phyloP scores from a whole-genome alignment of 306 rosid genomes.

The Betula pendula region DNA sequence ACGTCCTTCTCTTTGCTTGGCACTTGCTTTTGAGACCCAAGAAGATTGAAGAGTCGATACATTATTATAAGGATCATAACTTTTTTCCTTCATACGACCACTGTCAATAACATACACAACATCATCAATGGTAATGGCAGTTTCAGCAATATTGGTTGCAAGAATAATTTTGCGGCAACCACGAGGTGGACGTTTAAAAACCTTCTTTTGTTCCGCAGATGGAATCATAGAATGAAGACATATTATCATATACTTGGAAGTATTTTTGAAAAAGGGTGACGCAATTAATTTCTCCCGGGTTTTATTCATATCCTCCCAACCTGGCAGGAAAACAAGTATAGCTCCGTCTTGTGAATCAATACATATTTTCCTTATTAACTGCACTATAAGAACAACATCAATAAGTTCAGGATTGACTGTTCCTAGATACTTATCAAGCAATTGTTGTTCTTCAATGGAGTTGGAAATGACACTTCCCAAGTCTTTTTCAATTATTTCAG shows the following conservation, averaged over 20 bases:
- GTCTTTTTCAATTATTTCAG: constrained; percentile 56
- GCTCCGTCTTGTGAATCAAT: constrained; percentile 82
- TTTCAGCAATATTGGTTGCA: constrained; percentile 93
- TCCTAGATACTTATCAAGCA: constrained; percentile 61
- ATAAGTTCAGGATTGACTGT: constrained; percentile 60
- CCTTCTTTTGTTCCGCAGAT: constrained; percentile 71
- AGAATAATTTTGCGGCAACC: constrained; percentile 94
- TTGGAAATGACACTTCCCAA: constrained; percentile 45
- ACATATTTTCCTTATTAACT: constrained; percentile 71
- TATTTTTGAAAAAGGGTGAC: constrained; percentile 55
- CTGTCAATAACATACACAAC: constrained; percentile 88
- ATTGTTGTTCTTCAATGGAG: constrained; percentile 42
- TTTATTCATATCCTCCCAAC: constrained; percentile 95
- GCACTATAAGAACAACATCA: constrained; percentile 70
- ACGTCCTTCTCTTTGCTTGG: constrained; percentile 94
- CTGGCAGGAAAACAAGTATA: constrained; percentile 89
- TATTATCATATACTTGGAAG: constrained; percentile 49
- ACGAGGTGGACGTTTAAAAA: constrained; percentile 53
- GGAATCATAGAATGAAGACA: constrained; percentile 94
- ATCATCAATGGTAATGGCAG: constrained; percentile 93
- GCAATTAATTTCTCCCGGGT: constrained; percentile 58
- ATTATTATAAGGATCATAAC: constrained; percentile 83
- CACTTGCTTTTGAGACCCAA: constrained; percentile 97
- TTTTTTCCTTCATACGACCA: constrained; percentile 90
- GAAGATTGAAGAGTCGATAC: constrained; percentile 91